Percentiles rank a stretch among this genome's conserved stretches.
Conservation (phyloP, 495 filamentous ascomycete species). For the Hypomontagnella submonticulosa region DNA sequence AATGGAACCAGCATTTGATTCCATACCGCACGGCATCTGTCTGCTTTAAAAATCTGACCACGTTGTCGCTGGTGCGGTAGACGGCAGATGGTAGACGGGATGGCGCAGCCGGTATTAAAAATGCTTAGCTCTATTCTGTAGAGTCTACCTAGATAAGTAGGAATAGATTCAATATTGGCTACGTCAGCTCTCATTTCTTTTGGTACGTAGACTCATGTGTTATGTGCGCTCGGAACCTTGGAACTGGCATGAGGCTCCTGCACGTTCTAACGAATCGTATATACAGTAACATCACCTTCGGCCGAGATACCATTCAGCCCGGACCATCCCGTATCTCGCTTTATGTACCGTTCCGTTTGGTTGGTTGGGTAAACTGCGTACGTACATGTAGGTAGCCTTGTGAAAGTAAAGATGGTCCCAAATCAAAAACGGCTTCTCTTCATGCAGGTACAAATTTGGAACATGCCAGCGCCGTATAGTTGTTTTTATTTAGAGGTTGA, state of each 20-base stretch:
- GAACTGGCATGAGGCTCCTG: neutral
- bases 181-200: neutral
- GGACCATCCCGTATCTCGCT: constrained; percentile 1
- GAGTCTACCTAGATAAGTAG: no score
- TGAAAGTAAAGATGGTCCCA: neutral
- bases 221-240: constrained; percentile 5
- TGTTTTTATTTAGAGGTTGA: neutral
- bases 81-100: neutral
- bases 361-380: neutral
- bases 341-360: no score
- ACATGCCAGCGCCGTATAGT: constrained; percentile 6
- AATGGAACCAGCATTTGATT: neutral
- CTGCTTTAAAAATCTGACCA: constrained; percentile 17
- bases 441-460: constrained; percentile 23
- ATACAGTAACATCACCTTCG: neutral
- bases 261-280: constrained; percentile 5
- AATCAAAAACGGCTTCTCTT: neutral
- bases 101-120: constrained; percentile 2
- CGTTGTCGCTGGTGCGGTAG: neutral
- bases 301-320: neutral
- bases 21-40: constrained; percentile 3
- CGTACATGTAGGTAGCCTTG: neutral
- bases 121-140: neutral
- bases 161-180: neutral
- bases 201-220: no score